These are phyloP conservation scores for Cyclostephanos invisitatus DNA, from an alignment of 108 stramenopile genomes.

Conservation along the genomic window DNA sequence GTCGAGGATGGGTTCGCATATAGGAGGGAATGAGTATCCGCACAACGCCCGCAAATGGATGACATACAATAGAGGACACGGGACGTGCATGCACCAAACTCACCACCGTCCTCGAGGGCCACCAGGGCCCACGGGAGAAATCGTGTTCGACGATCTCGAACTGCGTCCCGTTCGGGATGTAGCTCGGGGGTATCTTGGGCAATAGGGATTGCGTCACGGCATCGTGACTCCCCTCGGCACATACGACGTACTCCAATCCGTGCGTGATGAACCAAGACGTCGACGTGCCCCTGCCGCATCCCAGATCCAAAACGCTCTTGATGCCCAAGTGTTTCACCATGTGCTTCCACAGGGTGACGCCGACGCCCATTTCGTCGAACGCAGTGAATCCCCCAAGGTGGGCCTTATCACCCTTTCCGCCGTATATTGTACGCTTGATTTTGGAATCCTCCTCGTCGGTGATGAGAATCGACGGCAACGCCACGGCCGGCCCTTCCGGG, in stretches of 20 bases:
- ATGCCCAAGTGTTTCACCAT: conserved; percentile 55
- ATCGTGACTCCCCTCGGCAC: conserved; percentile 64
- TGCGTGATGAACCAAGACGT: conserved; percentile 65
- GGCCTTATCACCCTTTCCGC: conserved; percentile 65
- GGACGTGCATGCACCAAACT: too few species aligned
- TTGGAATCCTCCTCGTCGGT: conserved; percentile 36
- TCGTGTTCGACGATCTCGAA: conserved; percentile 58
- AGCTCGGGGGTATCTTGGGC: conserved; percentile 39
- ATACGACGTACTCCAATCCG: conserved; percentile 44
- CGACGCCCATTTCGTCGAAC: conserved; percentile 54
- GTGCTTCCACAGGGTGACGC: conserved; percentile 48
- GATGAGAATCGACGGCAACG: conserved; percentile 43
- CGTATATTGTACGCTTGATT: conserved; percentile 53
- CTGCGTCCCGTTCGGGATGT: conserved; percentile 15
- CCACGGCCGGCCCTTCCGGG: conserved; percentile 40
- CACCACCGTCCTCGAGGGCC: conserved; percentile 66
- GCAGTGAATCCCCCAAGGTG: conserved; percentile 84
- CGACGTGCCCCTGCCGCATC: conserved; percentile 71
- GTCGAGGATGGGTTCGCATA: too few species aligned
- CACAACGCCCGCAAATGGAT: too few species aligned
- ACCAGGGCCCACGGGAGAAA: conserved; percentile 81
- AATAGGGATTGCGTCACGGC: conserved; percentile 58
- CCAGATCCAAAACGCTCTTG: conserved; percentile 73
- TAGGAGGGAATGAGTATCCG: too few species aligned
- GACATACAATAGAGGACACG: too few species aligned